Conservation (phyloP, 352 stramenopile genomes). For the Blastocystis sp. region DNA sequence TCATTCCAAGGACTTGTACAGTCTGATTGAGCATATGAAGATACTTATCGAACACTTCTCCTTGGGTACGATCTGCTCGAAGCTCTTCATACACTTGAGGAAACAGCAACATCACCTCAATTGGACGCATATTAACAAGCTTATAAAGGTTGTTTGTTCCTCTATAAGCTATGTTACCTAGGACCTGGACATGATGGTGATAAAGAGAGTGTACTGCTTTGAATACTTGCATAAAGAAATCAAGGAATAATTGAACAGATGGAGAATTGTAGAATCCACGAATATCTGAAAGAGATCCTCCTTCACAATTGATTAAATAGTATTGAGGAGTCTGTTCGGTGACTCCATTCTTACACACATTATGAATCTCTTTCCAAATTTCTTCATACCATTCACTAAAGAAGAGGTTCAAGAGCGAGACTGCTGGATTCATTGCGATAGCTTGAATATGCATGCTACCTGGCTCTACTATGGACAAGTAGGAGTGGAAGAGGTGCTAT, state of each 20-base stretch:
- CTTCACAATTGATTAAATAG: not conserved
- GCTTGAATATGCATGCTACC: not conserved
- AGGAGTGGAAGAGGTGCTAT: not conserved
- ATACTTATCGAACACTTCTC: not conserved
- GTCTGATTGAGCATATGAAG: not conserved
- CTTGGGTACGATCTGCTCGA: not conserved
- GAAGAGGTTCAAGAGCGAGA: slow-evolving; percentile 4
- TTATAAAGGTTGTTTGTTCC: not conserved
- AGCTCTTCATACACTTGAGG: not conserved
- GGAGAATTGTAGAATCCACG: slow-evolving; percentile 1
- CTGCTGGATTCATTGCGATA: not conserved
- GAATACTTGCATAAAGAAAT: slow-evolving; percentile 55
- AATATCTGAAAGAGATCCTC: not conserved
- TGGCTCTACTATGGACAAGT: not conserved
- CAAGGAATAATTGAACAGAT: not conserved
- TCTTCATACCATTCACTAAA: not conserved
- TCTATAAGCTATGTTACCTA: not conserved
- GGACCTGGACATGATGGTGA: not conserved
- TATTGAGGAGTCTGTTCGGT: too few relatives aligned
- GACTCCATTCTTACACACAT: not conserved
- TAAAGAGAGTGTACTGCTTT: not conserved
- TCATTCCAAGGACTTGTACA: not conserved
- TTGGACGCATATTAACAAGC: not conserved
- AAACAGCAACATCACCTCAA: not conserved
- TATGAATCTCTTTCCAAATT: slow-evolving; percentile 2